Evolutionary conservation across 495 filamentous ascomycete genomes (phyloP).

Genomic region (Diplogelasinospora grovesii): DNA sequence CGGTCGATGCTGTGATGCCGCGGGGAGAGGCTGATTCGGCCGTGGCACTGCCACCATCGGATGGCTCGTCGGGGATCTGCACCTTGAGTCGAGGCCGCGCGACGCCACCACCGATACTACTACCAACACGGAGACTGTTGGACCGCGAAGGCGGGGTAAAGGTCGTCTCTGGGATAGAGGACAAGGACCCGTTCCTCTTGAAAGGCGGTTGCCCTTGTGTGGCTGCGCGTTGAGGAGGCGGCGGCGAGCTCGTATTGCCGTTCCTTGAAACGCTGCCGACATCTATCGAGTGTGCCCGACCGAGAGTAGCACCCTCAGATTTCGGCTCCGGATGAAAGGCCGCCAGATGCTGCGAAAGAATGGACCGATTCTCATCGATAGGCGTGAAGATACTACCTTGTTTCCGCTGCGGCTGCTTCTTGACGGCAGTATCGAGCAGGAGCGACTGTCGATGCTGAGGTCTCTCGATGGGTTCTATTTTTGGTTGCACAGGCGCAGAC

Average conservation of each 20-base stretch:
- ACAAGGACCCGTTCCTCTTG: slow-evolving; percentile 45
- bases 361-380: slow-evolving; percentile 85
- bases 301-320: slow-evolving; percentile 34
- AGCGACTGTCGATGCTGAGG: slow-evolving; percentile 32
- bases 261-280: slow-evolving; percentile 45
- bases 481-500: slow-evolving; percentile 39
- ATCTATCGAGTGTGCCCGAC: slow-evolving; percentile 60
- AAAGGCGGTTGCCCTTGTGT: slow-evolving; percentile 31
- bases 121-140: slow-evolving; percentile 55
- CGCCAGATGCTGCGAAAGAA: slow-evolving; percentile 81
- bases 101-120: slow-evolving; percentile 51
- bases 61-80: slow-evolving; percentile 87
- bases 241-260: slow-evolving; percentile 40
- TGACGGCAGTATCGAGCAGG: slow-evolving; percentile 47
- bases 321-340: slow-evolving; percentile 40
- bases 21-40: slow-evolving; percentile 66
- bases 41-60: slow-evolving; percentile 72
- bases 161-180: slow-evolving; percentile 47
- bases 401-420: slow-evolving; percentile 66
- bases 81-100: slow-evolving; percentile 76
- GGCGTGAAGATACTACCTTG: slow-evolving; percentile 94
- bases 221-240: slow-evolving; percentile 41
- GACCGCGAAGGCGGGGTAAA: slow-evolving; percentile 68
- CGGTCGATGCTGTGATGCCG: slow-evolving; percentile 60
- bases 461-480: slow-evolving; percentile 26